Evolutionary conservation across 139 green algal genomes (phyloP), one percentile per base, ranked within the genome.

Genomic region (Bryopsis sp.): DNA sequence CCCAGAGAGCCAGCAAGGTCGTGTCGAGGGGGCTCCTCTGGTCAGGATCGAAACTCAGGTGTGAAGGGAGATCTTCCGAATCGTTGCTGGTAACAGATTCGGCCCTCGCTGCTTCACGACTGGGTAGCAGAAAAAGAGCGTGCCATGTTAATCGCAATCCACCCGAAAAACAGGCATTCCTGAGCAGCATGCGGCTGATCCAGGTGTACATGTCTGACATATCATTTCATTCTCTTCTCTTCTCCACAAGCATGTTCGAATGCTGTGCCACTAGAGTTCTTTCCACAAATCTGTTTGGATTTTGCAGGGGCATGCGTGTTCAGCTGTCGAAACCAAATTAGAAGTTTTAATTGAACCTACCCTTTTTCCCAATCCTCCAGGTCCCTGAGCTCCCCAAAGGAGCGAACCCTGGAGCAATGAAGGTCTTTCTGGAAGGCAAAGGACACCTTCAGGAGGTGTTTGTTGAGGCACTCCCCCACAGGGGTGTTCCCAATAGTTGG

Each of bases 1-100:
- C 86, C 89, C 89, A 95, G 66, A 90, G 77, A 1, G 82, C 78
- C 47, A 88, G 71, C 22, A 93, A 75, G 31, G 82, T 61, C 11
- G 39, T 72, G 50, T 91, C 88, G 39, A 95, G 76, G 64, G 89
- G 47, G 58, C 74, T 82, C 60, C 50, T 11, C 57, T 60, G 6
- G 8, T 31, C 34, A 68, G 59, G 54, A 73, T 60, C 58, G 65
- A 67, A 5, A 28, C 48, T 32, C 15, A 19, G 37, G 34, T 39
- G 33, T 3, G 31, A 26, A 39, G 36, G 4, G 11, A 48, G 58
- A 31, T 47, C 58, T 1, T 70, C 69, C 24, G 31, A 46, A 3
- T 33, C 72, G 37, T 70, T 43, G 2, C 35, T 58, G 24, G 8
- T 39, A 70, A 48, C 69, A 39, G 6, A 28, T 11, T 22, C 7